Evolutionary conservation across 1,139 yeast genomes (phyloP), one percentile per base, ranked within the genome.

Genomic region (Pichia sp.): DNA sequence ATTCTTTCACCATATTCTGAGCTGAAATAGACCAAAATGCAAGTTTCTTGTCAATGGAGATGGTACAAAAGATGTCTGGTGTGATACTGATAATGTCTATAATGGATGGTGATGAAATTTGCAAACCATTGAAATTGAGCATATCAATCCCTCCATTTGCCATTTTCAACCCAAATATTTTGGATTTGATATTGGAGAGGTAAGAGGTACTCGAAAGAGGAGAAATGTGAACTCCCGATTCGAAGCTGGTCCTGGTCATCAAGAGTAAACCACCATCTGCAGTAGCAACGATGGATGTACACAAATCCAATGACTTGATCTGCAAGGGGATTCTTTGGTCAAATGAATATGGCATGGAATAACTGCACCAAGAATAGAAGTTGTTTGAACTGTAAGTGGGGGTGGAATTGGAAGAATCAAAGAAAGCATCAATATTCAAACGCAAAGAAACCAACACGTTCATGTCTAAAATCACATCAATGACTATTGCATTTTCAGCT

Each of bases 261-360:
- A 77, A 74, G 47, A 78, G 55, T 41, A 80, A 51, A 14, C 83
- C 79, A 38, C 96, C 95, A 58, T 86, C 94, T 30, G 68, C 67
- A 37, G 85, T 62, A 2, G 84, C 67, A 0, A 80, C 72, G 7
- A 85, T 55, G 9, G 45, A 22, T 69, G 57, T 39, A 65, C 64
- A 14, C 0, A 62, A 45, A 33, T 70, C 67, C 7, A 77, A 55
- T 1, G 78, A 56, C 38, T 67, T 66, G 41, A 84, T 49, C 16
- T 65, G 59, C 40, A 73, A 72, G 2, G 94, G 91, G 11, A 64
- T 58, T 48, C 87, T 69, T 29, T 80, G 62, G 41, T 82, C 86
- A 52, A 85, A 83, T 12, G 86, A 76, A 52, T 79, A 81, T 1
- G 94, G 94, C 24, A 74, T 72, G 3, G 83, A 69, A 25, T 76